A percentile compares a stretch with the other conserved stretches of the same genome.
phyloP scores from a whole-genome alignment of 2,329 filamentous ascomycete species.

The Penicillium sp. region DNA sequence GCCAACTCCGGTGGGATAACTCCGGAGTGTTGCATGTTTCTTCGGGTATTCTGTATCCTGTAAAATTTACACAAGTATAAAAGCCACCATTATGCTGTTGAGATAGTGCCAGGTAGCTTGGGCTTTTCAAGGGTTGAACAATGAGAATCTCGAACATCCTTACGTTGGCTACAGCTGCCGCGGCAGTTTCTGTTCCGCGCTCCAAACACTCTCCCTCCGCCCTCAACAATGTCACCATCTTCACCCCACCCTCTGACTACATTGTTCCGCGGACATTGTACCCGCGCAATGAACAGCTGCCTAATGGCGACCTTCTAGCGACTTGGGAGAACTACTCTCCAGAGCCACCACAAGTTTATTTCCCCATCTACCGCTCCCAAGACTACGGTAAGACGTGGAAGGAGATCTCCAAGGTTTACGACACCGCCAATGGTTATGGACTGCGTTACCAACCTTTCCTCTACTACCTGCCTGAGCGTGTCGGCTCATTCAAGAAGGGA shows the following conservation, averaged over 20 bases:
- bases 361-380: slow-evolving; percentile 53
- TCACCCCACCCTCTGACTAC: slow-evolving; percentile 47
- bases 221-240: slow-evolving; percentile 39
- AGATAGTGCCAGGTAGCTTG: background rate
- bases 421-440: slow-evolving; percentile 65
- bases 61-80: background rate
- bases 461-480: slow-evolving; percentile 60
- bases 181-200: slow-evolving; percentile 10
- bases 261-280: slow-evolving; percentile 53
- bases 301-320: slow-evolving; percentile 50
- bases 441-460: slow-evolving; percentile 70
- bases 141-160: slow-evolving; percentile 20
- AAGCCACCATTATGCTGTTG: background rate
- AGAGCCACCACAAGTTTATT: slow-evolving; percentile 57
- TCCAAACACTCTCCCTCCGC: slow-evolving; percentile 26
- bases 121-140: background rate
- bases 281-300: slow-evolving; percentile 50
- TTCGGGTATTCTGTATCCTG: background rate
- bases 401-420: slow-evolving; percentile 63
- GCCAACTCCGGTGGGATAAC: slow-evolving; percentile 26
- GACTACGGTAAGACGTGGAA: slow-evolving; percentile 63
- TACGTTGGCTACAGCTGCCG: slow-evolving; percentile 9
- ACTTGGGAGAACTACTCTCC: slow-evolving; percentile 59
- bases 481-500: slow-evolving; percentile 62
- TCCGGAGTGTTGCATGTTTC: background rate